Conservation (phyloP, 208 protist genomes). For the Plasmodiophora brassicae region DNA sequence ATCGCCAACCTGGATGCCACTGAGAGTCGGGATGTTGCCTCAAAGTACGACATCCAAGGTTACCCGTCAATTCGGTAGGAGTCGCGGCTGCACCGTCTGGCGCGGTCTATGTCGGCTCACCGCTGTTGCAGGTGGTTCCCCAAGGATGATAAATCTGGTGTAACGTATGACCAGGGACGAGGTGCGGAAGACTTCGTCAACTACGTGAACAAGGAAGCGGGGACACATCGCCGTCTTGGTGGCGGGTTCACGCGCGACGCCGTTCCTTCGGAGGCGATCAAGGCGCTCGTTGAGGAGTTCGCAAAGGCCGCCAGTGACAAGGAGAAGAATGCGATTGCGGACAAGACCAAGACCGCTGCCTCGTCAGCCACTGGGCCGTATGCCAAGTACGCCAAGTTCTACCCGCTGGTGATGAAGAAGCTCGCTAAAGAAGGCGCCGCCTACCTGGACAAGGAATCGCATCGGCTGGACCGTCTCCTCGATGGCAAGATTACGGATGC, state of each 20-base stretch:
- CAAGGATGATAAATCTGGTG: background rate
- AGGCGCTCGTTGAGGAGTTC: background rate
- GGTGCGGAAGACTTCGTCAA: constrained; percentile 18
- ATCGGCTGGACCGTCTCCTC: background rate
- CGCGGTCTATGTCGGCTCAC: too few species aligned
- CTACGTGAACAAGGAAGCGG: constrained; percentile 18
- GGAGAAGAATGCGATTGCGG: background rate
- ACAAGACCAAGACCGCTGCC: background rate
- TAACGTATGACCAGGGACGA: constrained; percentile 13
- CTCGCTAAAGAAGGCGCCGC: background rate
- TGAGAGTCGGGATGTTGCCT: constrained; percentile 13
- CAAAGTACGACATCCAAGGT: background rate
- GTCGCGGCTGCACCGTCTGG: too few species aligned
- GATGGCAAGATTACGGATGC: background rate
- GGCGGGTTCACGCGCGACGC: background rate
- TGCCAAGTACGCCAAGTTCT: background rate
- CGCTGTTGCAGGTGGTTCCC: background rate
- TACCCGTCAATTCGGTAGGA: background rate
- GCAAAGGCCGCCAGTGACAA: background rate
- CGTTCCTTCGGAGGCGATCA: background rate
- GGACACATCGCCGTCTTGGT: background rate
- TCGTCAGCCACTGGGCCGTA: background rate
- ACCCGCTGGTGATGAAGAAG: background rate
- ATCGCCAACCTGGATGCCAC: constrained; percentile 56
- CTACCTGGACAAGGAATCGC: background rate